phyloP scores from a whole-genome alignment of 768 basidiomycete genomes.

The Naganishia vishniacii region DNA sequence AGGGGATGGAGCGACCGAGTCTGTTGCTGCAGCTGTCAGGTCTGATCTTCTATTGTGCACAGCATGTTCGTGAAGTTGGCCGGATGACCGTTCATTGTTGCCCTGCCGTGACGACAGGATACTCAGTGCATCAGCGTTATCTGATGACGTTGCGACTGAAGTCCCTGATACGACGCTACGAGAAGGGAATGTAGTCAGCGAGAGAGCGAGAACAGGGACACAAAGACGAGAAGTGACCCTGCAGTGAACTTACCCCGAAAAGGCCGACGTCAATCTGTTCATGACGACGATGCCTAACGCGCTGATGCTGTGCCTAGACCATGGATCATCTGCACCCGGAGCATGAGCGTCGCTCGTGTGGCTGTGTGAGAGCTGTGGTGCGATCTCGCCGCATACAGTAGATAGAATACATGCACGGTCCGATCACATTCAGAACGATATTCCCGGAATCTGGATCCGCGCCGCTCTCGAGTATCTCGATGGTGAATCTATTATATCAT shows the following conservation, averaged over 20 bases:
- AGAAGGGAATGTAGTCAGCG: not conserved
- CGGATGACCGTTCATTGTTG: not conserved
- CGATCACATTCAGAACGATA: no score
- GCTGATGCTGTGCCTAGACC: not conserved
- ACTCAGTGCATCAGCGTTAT: not conserved
- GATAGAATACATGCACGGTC: no score
- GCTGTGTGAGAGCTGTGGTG: no score
- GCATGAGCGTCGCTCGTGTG: not conserved
- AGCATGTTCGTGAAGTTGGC: not conserved
- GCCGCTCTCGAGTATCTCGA: not conserved
- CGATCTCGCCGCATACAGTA: no score
- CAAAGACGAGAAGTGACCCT: not conserved
- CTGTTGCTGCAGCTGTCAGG: not conserved
- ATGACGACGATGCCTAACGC: not conserved
- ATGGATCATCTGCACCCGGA: not conserved
- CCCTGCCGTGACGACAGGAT: constrained; percentile 3
- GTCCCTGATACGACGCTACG: not conserved
- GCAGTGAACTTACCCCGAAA: constrained; percentile 18
- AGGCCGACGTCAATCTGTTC: constrained; percentile 23
- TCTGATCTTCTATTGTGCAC: constrained; percentile 12
- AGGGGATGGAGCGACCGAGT: constrained; percentile 15
- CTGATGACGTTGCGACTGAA: not conserved
- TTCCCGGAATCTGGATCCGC: not conserved
- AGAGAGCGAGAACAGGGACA: not conserved
- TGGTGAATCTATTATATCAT: no score